phyloP scores from a whole-genome alignment of 805 yeast genomes.

The Hanseniaspora pseudoguilliermondii region DNA sequence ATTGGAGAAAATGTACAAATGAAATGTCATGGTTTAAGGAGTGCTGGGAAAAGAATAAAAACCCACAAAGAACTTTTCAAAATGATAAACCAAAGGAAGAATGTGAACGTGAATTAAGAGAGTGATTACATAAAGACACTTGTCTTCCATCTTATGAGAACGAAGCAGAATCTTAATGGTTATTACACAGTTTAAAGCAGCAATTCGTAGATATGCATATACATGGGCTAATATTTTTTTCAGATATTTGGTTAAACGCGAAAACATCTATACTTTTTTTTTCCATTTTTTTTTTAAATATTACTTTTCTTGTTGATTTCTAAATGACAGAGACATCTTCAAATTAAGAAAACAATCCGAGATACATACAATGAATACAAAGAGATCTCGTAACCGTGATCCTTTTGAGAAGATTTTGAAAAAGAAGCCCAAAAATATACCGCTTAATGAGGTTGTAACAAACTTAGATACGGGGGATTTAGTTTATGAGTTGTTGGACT shows the following conservation, averaged over 20 bases:
- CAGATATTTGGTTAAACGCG: not conserved
- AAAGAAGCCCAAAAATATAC: not conserved
- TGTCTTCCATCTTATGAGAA: not conserved
- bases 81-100: slow-evolving; percentile 16
- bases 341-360: not conserved
- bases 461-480: not conserved
- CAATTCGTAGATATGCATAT: not conserved
- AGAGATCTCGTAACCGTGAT: not conserved
- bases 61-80: slow-evolving; percentile 33
- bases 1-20: slow-evolving; percentile 60
- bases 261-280: not conserved
- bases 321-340: not conserved
- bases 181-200: no score
- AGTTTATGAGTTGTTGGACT: not conserved
- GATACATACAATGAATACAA: not conserved
- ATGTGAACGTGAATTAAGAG: not conserved
- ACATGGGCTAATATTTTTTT: not conserved
- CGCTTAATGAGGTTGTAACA: not conserved
- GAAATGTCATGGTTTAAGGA: slow-evolving; percentile 54
- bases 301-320: not conserved
- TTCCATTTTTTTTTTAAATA: not conserved
- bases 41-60: slow-evolving; percentile 51
- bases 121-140: not conserved
- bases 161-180: no score
- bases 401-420: slow-evolving; percentile 7